Conservation (phyloP, 208 protist species). For the Acanthamoeba quina region DNA sequence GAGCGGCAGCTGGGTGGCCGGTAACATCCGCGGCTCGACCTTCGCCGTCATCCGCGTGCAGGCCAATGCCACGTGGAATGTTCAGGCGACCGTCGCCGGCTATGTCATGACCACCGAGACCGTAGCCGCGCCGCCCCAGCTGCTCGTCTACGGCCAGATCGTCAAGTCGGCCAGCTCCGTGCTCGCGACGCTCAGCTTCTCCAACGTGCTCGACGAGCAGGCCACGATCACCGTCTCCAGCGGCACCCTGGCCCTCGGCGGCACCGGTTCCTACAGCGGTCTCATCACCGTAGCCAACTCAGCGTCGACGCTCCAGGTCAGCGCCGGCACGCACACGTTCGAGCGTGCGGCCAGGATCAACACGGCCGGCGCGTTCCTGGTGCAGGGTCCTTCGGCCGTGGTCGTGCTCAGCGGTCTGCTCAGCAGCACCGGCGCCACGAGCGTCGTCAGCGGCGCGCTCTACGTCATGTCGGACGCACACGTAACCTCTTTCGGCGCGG, state of each 20-base stretch:
- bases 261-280: slow-evolving; percentile 14
- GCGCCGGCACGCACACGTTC: slow-evolving; percentile 4
- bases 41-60: slow-evolving; percentile 4
- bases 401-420: slow-evolving; percentile 28
- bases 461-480: slow-evolving; percentile 57
- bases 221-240: slow-evolving; percentile 10
- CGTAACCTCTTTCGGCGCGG: slow-evolving; percentile 32
- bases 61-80: slow-evolving; percentile 41
- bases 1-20: slow-evolving; percentile 42
- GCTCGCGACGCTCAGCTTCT: slow-evolving; percentile 35
- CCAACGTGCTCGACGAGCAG: slow-evolving; percentile 31
- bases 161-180: slow-evolving; percentile 33
- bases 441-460: slow-evolving; percentile 20
- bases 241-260: slow-evolving; percentile 20
- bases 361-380: background rate
- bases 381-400: background rate
- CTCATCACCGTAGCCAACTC: background rate
- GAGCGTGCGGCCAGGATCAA: background rate
- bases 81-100: background rate
- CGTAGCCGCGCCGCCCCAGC: background rate
- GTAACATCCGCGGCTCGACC: slow-evolving; percentile 17
- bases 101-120: slow-evolving; percentile 17
- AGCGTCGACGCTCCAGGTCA: slow-evolving; percentile 41
- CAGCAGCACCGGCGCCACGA: background rate
- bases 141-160: slow-evolving; percentile 20